Conservation (phyloP, 345 rosid genomes). For the Salix suchowensis region DNA sequence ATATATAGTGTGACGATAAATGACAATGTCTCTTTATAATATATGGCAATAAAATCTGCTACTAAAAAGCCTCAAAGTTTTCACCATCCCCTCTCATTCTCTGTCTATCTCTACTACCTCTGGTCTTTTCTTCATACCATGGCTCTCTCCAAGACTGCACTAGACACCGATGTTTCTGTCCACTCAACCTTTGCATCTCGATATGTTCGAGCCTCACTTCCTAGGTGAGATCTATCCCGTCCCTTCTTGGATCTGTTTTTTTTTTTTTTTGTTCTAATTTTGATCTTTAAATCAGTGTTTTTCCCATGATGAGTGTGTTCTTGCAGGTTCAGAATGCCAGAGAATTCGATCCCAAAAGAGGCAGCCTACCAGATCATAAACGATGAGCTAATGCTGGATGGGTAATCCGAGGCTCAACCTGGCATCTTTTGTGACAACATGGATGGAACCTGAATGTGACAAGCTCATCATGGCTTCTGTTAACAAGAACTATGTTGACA, state of each 20-base stretch:
- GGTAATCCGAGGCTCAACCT: conserved; percentile 21
- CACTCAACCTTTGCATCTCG: conserved; percentile 29
- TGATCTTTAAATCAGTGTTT: no score
- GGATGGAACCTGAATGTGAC: conserved; percentile 26
- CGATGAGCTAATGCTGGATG: conserved; percentile 25
- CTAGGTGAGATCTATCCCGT: conserved; percentile 10
- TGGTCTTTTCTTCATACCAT: neutral
- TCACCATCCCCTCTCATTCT: neutral
- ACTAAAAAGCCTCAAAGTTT: no score
- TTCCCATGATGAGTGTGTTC: no score
- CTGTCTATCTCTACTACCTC: neutral
- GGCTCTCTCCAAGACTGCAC: conserved; percentile 22
- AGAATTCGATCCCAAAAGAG: conserved; percentile 19
- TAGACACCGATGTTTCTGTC: conserved; percentile 12
- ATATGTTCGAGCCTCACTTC: conserved; percentile 23
- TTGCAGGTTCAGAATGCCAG: conserved; percentile 23
- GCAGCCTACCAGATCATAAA: conserved; percentile 24
- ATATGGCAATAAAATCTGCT: no score
- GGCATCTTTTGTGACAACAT: conserved; percentile 23
- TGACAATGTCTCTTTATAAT: no score
- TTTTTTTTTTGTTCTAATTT: neutral
- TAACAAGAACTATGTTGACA: conserved; percentile 26
- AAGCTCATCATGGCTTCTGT: conserved; percentile 19
- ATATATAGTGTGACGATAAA: no score
- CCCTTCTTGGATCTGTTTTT: neutral